Evolutionary conservation across 208 protist genomes (phyloP), one percentile per base, ranked within the genome.

Genomic region (Acanthamoeba lenticulata): DNA sequence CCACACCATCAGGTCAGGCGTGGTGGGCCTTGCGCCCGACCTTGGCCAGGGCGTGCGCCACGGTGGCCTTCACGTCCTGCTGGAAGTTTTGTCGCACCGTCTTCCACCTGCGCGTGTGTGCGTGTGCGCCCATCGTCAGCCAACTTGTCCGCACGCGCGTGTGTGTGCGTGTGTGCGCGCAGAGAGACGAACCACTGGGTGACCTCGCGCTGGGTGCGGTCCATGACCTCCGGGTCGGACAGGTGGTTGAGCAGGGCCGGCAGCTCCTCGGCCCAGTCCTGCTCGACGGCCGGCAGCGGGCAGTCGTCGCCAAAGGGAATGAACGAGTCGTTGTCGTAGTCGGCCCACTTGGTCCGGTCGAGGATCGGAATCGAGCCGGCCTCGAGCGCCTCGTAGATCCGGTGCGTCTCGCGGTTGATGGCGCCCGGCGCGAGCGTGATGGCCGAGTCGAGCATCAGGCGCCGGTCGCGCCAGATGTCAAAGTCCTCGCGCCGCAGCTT

Each of bases 281-380:
- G 29, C 47, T 62, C 34, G 42, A 89, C 79, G 21, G 49, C 29
- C 49, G 79, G 79, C 79, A 89, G 79, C 44, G 79, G 79, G n/a
- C 79, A 89, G 79, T 89, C 9, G 49, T 89, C 79, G 19, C 79
- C 79, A n/a, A 89, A 89, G 21, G 79, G 79, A 5, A 89, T 42
- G 49, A 89, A 89, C 47, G 79, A 52, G 9, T 89, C 79, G 34
- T 89, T 62, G 32, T 89, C 79, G 32, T 52, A 65, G 17, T 42
- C 79, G 36, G 79, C 79, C 79, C 79, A 89, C n/a, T 36, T 52
- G n/a, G 79, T 89, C 36, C 57, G 29, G 49, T 89, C 79, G 49
- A 89, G n/a, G 79, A 89, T 89, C 17, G 79, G 79, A 42, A 89
- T 89, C 13, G 79, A 52, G 5, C 79, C 79, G 44, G 79, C 79